Conservation (phyloP, 805 yeast genomes). For the Ogataea pini region DNA sequence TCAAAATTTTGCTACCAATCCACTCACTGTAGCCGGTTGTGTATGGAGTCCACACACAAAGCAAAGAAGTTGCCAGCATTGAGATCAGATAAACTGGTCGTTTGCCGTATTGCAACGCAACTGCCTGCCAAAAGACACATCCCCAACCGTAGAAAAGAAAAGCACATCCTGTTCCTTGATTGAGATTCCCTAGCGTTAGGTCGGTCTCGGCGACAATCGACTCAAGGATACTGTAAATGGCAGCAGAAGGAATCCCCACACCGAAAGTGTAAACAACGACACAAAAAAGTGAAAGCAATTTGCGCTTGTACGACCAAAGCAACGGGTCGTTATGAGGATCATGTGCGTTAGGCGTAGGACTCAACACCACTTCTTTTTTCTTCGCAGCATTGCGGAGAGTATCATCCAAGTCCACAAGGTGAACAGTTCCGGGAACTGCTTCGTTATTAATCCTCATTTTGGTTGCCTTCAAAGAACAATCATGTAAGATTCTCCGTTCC, state of each 20-base stretch:
- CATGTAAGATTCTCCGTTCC: no score
- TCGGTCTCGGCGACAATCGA: slow-evolving; percentile 21
- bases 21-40: slow-evolving; percentile 31
- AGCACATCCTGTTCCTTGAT: slow-evolving; percentile 39
- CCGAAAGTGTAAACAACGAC: slow-evolving; percentile 39
- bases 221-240: slow-evolving; percentile 28
- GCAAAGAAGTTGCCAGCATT: slow-evolving; percentile 30
- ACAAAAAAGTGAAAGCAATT: slow-evolving; percentile 46
- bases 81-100: slow-evolving; percentile 38
- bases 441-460: slow-evolving; percentile 10
- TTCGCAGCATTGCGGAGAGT: slow-evolving; percentile 19
- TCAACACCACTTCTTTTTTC: slow-evolving; percentile 37
- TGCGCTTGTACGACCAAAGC: slow-evolving; percentile 55
- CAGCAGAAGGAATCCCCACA: slow-evolving; percentile 26
- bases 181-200: slow-evolving; percentile 34
- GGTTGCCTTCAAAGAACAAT: no score
- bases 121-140: slow-evolving; percentile 36
- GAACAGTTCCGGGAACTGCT: slow-evolving; percentile 13
- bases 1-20: slow-evolving; percentile 32
- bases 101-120: slow-evolving; percentile 40
- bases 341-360: slow-evolving; percentile 64
- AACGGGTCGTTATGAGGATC: slow-evolving; percentile 69
- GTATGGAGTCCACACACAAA: slow-evolving; percentile 37
- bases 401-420: slow-evolving; percentile 30
- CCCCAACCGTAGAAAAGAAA: slow-evolving; percentile 44